Conservation (phyloP, 371 early-diverging fungal genomes). For the Rhizopus delemar region DNA sequence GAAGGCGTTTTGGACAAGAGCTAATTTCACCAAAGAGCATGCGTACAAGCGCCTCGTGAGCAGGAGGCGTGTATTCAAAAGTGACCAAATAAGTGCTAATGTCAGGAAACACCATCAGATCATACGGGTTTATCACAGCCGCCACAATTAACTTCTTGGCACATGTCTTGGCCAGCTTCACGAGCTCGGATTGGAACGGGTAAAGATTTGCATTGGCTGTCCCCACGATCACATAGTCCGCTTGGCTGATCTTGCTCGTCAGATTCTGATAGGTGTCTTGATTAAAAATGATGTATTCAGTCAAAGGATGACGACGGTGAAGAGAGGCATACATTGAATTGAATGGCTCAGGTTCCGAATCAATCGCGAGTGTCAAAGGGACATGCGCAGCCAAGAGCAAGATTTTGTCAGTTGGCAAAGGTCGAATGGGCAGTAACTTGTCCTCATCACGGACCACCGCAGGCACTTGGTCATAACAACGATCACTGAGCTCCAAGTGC, state of each 20-base stretch:
- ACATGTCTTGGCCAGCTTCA: conserved; percentile 24
- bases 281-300: conserved; percentile 37
- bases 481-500: conserved; percentile 28
- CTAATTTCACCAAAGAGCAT: conserved; percentile 43
- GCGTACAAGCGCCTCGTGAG: conserved; percentile 44
- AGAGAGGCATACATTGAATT: conserved; percentile 37
- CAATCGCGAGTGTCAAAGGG: conserved; percentile 47
- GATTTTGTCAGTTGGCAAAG: conserved; percentile 19
- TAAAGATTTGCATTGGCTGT: conserved; percentile 53
- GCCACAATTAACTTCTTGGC: conserved; percentile 31
- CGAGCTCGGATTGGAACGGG: conserved; percentile 43
- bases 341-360: conserved; percentile 50
- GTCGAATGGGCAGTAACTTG: conserved; percentile 29
- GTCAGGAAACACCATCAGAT: conserved; percentile 41
- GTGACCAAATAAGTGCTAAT: conserved; percentile 45
- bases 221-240: conserved; percentile 41
- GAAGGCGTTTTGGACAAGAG: conserved; percentile 25
- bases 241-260: conserved; percentile 20
- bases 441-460: conserved; percentile 37
- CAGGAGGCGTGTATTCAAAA: conserved; percentile 53
- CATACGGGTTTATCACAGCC: conserved; percentile 53
- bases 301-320: conserved; percentile 28
- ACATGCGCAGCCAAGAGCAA: conserved; percentile 48
- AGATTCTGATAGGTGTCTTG: conserved; percentile 16
- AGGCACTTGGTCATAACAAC: conserved; percentile 41